phyloP scores from a whole-genome alignment of 2,329 filamentous ascomycete genomes.

The Exophiala alcalophila region DNA sequence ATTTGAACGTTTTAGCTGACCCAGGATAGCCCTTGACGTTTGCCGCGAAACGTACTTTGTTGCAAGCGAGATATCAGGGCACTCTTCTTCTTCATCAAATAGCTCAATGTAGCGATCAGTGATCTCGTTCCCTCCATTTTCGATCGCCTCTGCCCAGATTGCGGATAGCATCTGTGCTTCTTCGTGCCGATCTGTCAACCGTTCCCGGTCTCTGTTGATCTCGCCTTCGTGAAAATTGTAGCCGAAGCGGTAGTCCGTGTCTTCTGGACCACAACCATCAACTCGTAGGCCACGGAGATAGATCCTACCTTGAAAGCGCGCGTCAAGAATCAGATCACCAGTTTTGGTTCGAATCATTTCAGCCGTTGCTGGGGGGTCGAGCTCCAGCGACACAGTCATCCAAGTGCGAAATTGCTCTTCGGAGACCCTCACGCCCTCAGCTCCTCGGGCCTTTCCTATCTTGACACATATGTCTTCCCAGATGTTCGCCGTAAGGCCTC shows the following conservation, averaged over 20 bases:
- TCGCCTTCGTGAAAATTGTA: slow-evolving; percentile 18
- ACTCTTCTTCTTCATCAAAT: slow-evolving; percentile 22
- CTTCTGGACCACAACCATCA: not conserved
- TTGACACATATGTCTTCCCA: slow-evolving; percentile 23
- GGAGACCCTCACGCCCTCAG: not conserved
- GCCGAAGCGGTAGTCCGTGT: slow-evolving; percentile 7
- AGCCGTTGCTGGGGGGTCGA: slow-evolving; percentile 7
- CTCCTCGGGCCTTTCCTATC: slow-evolving; percentile 10
- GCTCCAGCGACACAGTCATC: slow-evolving; percentile 21
- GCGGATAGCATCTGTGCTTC: slow-evolving; percentile 14
- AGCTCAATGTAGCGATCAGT: slow-evolving; percentile 26
- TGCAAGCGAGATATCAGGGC: slow-evolving; percentile 24
- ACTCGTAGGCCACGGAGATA: slow-evolving; percentile 24
- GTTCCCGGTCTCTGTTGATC: slow-evolving; percentile 18
- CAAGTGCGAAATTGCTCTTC: slow-evolving; percentile 17
- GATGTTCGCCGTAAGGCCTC: slow-evolving; percentile 9
- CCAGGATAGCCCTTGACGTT: slow-evolving; percentile 26
- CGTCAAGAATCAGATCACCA: slow-evolving; percentile 20
- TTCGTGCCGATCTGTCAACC: slow-evolving; percentile 9
- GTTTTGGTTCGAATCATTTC: slow-evolving; percentile 9
- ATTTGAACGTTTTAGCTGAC: slow-evolving; percentile 4
- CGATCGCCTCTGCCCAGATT: slow-evolving; percentile 21
- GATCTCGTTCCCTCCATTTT: not conserved
- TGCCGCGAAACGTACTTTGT: slow-evolving; percentile 9
- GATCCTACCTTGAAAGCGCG: slow-evolving; percentile 9